Percentiles rank a stretch among this genome's conserved stretches.
Evolutionary conservation across 495 filamentous ascomycete species (phyloP).

Genomic region (Aspergillus sparsus): DNA sequence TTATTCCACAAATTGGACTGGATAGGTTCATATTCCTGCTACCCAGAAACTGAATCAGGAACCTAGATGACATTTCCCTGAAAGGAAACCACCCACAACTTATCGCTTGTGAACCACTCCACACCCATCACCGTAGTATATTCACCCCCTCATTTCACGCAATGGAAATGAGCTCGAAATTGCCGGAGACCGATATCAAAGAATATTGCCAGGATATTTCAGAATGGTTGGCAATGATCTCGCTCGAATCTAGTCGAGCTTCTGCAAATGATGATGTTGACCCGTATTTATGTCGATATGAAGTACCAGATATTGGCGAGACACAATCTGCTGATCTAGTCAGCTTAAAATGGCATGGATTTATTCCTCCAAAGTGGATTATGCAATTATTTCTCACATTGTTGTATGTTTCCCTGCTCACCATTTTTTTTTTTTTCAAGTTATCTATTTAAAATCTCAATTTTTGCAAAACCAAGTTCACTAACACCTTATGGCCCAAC

Average conservation of each 20-base stretch:
- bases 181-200: constrained; percentile 51
- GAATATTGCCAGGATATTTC: constrained; percentile 65
- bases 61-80: constrained; percentile 47
- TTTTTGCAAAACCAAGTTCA: not conserved
- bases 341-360: constrained; percentile 50
- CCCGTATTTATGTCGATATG: constrained; percentile 79
- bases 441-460: not conserved
- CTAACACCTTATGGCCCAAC: not conserved
- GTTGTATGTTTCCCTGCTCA: constrained; percentile 35
- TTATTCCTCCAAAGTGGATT: constrained; percentile 47
- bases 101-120: constrained; percentile 35
- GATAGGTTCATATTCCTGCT: not conserved
- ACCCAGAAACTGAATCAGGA: not conserved
- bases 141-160: constrained; percentile 54
- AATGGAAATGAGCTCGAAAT: constrained; percentile 36
- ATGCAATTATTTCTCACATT: constrained; percentile 39
- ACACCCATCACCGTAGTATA: constrained; percentile 35
- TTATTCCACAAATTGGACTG: not conserved
- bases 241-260: constrained; percentile 72
- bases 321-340: constrained; percentile 31
- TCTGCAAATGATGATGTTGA: constrained; percentile 68
- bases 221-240: constrained; percentile 82
- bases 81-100: constrained; percentile 54
- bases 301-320: constrained; percentile 52
- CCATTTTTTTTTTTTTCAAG: not conserved